These are phyloP conservation scores for Fusarium citri DNA, from an alignment of 2,329 filamentous ascomycete genomes.

Conservation along the genomic window DNA sequence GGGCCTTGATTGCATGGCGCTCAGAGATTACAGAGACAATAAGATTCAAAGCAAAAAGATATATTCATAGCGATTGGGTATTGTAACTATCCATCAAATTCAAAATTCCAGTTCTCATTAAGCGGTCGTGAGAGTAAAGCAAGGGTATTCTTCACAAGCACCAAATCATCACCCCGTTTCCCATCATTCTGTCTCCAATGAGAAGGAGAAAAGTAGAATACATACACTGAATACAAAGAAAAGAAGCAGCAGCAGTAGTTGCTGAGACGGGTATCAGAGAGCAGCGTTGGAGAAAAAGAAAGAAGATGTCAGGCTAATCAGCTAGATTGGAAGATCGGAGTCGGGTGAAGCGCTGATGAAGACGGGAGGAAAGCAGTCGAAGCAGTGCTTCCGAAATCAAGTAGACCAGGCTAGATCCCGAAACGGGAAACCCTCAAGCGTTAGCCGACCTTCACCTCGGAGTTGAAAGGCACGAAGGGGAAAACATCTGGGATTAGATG, in stretches of 20 bases:
- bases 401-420: constrained; percentile 52
- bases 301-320: constrained; percentile 9
- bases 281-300: constrained; percentile 5
- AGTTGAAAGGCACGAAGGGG: constrained; percentile 20
- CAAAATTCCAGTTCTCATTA: constrained; percentile 30
- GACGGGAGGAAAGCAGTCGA: constrained; percentile 32
- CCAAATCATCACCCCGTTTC: neutral
- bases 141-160: constrained; percentile 32
- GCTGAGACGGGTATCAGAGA: constrained; percentile 36
- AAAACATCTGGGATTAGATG: constrained; percentile 67
- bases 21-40: neutral
- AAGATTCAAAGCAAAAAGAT: neutral
- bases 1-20: neutral
- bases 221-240: constrained; percentile 24
- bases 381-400: constrained; percentile 48
- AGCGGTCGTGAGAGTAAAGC: constrained; percentile 17
- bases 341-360: constrained; percentile 28
- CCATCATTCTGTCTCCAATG: neutral
- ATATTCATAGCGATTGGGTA: constrained; percentile 41
- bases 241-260: neutral
- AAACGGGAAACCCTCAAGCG: constrained; percentile 45
- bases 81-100: constrained; percentile 26
- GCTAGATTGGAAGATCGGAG: constrained; percentile 3
- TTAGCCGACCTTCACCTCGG: constrained; percentile 46
- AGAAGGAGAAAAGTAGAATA: constrained; percentile 25